phyloP scores from a whole-genome alignment of 192 early-diverging fungal genomes.

The Backusella australiensis region DNA sequence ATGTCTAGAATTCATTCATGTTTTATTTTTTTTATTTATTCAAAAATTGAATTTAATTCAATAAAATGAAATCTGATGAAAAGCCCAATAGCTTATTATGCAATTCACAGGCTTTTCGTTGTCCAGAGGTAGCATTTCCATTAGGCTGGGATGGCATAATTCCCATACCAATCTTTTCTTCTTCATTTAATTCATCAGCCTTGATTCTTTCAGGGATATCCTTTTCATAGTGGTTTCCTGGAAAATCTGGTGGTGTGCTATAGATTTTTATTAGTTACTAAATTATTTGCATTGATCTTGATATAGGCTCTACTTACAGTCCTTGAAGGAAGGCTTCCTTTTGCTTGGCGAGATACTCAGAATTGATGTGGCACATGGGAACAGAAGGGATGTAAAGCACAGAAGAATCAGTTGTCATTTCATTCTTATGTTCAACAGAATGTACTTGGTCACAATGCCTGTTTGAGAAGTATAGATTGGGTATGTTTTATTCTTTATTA shows the following conservation, averaged over 20 bases:
- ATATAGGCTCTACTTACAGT: constrained; percentile 11
- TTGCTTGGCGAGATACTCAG: constrained; percentile 15
- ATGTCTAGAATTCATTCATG: too few species aligned
- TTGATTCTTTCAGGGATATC: constrained; percentile 22
- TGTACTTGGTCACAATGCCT: constrained; percentile 30
- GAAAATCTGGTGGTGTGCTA: constrained; percentile 34
- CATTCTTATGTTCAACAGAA: constrained; percentile 22
- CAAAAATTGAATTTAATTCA: not conserved
- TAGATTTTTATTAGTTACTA: not conserved
- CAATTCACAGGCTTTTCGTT: not conserved
- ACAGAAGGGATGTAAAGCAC: constrained; percentile 34
- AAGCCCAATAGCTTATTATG: not conserved
- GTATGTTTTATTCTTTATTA: not conserved
- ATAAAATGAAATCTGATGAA: not conserved
- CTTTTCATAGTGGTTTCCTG: constrained; percentile 24
- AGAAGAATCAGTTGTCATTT: constrained; percentile 22
- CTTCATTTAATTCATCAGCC: not conserved
- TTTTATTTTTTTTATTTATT: too few species aligned
- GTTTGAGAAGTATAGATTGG: not conserved
- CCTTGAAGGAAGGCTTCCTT: constrained; percentile 18
- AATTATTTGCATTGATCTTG: not conserved
- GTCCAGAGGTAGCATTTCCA: not conserved
- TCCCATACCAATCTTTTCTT: constrained; percentile 23
- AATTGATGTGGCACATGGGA: constrained; percentile 27
- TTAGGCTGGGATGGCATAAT: not conserved